These are phyloP conservation scores for Ramalina intermedia DNA, from an alignment of 495 filamentous ascomycete species.

Conservation along the genomic window DNA sequence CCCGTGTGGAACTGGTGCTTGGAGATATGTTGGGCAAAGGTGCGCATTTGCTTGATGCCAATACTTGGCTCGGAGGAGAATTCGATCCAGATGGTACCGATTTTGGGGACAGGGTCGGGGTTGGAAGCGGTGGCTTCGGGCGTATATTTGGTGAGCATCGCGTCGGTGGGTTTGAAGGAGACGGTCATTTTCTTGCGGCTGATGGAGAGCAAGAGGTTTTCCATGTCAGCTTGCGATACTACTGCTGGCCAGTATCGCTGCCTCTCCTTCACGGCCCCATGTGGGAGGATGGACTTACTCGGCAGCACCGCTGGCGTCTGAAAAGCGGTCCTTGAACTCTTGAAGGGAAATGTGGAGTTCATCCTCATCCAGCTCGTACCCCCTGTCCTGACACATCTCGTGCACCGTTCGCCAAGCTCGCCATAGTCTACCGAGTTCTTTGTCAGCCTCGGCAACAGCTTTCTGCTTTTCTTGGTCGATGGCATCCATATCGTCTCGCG, in stretches of 20 bases:
- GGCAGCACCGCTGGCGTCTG: slow-evolving; percentile 50
- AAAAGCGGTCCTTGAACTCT: slow-evolving; percentile 55
- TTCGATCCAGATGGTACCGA: slow-evolving; percentile 86
- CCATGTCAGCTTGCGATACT: background rate
- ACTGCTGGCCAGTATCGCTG: slow-evolving; percentile 18
- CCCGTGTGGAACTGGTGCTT: slow-evolving; percentile 71
- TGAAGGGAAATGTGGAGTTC: slow-evolving; percentile 72
- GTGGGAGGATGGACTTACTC: slow-evolving; percentile 38
- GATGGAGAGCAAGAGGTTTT: slow-evolving; percentile 3
- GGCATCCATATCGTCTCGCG: slow-evolving; percentile 6
- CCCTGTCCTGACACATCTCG: slow-evolving; percentile 76
- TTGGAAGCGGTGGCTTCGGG: slow-evolving; percentile 45
- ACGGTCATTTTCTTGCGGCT: slow-evolving; percentile 78
- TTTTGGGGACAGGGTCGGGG: slow-evolving; percentile 51
- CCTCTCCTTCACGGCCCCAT: background rate
- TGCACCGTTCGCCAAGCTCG: slow-evolving; percentile 76
- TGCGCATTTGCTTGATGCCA: slow-evolving; percentile 81
- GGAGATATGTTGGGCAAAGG: slow-evolving; percentile 68
- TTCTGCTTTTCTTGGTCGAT: slow-evolving; percentile 41
- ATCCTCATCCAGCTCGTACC: slow-evolving; percentile 80
- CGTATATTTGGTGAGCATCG: slow-evolving; percentile 74
- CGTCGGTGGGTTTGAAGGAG: slow-evolving; percentile 63
- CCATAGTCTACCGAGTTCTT: slow-evolving; percentile 63
- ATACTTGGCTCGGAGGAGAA: slow-evolving; percentile 65
- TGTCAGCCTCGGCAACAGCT: slow-evolving; percentile 41